phyloP scores from a whole-genome alignment of 257 asterid species.

The Nyctanthes arbortristis region DNA sequence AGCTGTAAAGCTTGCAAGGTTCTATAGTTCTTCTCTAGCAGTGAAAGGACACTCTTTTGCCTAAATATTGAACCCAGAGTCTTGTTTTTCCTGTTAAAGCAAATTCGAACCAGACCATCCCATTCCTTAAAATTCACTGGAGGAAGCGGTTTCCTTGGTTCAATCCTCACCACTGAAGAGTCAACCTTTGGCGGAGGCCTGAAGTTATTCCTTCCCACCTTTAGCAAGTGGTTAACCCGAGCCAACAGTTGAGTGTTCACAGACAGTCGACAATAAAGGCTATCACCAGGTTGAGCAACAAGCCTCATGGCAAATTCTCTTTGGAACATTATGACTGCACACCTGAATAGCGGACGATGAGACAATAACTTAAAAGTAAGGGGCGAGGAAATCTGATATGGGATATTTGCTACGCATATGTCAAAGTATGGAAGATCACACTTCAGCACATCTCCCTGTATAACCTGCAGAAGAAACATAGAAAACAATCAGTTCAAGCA shows the following conservation, averaged over 20 bases:
- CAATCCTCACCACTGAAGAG: slow-evolving; percentile 91
- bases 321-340: slow-evolving; percentile 96
- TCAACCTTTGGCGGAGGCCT: slow-evolving; percentile 99
- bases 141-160: slow-evolving; percentile 81
- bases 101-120: slow-evolving; percentile 94
- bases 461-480: slow-evolving; percentile 51
- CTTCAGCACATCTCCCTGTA: slow-evolving; percentile 91
- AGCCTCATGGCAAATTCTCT: slow-evolving; percentile 97
- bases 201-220: slow-evolving; percentile 90
- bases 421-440: slow-evolving; percentile 95
- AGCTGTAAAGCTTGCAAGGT: slow-evolving; percentile 81
- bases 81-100: slow-evolving; percentile 86
- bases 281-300: slow-evolving; percentile 94
- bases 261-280: slow-evolving; percentile 86
- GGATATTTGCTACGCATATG: slow-evolving; percentile 94
- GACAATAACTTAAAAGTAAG: slow-evolving; percentile 83
- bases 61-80: slow-evolving; percentile 80
- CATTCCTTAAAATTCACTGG: slow-evolving; percentile 89
- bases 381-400: slow-evolving; percentile 94
- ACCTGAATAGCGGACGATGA: slow-evolving; percentile 86
- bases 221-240: slow-evolving; percentile 78
- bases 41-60: slow-evolving; percentile 61
- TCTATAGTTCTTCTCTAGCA: slow-evolving; percentile 85
- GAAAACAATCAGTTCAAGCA: background rate
- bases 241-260: slow-evolving; percentile 89